Percentiles rank a stretch among this genome's conserved stretches.
Conservation (phyloP, 2,329 filamentous ascomycete species). For the Penicillium sp. region DNA sequence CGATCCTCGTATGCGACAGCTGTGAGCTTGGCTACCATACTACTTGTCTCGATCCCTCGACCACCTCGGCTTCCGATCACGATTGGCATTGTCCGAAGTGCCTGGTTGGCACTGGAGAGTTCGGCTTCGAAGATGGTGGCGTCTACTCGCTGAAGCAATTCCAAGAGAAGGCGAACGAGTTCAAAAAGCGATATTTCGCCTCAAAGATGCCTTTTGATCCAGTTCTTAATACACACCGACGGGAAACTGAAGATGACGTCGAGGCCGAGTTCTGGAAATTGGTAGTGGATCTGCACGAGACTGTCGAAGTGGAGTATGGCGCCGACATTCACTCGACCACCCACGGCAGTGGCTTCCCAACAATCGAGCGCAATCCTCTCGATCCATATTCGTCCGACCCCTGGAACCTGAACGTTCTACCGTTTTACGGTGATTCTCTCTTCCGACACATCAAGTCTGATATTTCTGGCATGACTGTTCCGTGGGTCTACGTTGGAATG, state of each 20-base stretch:
- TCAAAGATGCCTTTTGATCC: conserved; percentile 88
- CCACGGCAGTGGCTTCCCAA: conserved; percentile 95
- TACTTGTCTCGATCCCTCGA: conserved; percentile 82
- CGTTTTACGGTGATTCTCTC: conserved; percentile 84
- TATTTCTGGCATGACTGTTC: conserved; percentile 98
- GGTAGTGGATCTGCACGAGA: conserved; percentile 90
- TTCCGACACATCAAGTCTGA: conserved; percentile 98
- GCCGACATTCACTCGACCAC: conserved; percentile 98
- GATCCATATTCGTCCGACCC: conserved; percentile 86
- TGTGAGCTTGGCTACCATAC: conserved; percentile 90
- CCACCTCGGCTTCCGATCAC: conserved; percentile 73
- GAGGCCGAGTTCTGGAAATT: conserved; percentile 96
- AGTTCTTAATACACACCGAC: conserved; percentile 74
- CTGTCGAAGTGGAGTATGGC: conserved; percentile 96
- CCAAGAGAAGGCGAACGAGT: conserved; percentile 91
- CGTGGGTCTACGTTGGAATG: conserved; percentile 99
- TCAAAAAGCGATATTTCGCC: conserved; percentile 92
- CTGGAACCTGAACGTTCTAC: conserved; percentile 94
- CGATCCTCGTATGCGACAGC: conserved; percentile 81
- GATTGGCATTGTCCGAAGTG: conserved; percentile 98
- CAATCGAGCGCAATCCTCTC: conserved; percentile 83
- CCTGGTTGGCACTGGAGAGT: conserved; percentile 92
- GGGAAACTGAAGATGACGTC: conserved; percentile 91
- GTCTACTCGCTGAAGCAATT: conserved; percentile 95
- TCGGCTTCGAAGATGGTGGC: conserved; percentile 95